Evolutionary conservation across 257 asterid species (phyloP).

Genomic region (Cruciata laevipes): DNA sequence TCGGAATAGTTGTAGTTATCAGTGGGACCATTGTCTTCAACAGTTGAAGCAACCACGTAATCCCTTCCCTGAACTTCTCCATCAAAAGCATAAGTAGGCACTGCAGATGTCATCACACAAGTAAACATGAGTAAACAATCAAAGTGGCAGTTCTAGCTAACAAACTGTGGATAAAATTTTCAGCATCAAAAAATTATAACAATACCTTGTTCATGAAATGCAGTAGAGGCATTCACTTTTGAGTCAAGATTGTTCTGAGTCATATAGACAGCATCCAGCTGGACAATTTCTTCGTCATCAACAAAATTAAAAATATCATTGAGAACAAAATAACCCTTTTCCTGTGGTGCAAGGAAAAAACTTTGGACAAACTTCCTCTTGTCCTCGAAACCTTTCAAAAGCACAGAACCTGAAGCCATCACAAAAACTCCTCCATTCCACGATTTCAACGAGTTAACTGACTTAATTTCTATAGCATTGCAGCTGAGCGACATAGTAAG

Average conservation of each 20-base stretch:
- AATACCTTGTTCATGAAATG: constrained; percentile 66
- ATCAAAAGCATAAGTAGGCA: constrained; percentile 46
- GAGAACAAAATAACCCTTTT: constrained; percentile 77
- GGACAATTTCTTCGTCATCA: constrained; percentile 64
- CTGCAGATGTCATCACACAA: constrained; percentile 33
- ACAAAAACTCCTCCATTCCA: constrained; percentile 91
- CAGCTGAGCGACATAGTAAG: constrained; percentile 70
- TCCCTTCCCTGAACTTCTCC: constrained; percentile 68
- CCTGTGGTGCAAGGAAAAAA: constrained; percentile 96
- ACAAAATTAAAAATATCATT: constrained; percentile 83
- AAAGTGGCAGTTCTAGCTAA: neutral
- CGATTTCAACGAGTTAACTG: constrained; percentile 89
- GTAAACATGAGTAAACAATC: neutral
- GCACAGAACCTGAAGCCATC: constrained; percentile 86
- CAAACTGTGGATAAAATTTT: neutral
- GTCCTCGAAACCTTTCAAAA: constrained; percentile 44
- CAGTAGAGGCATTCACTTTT: constrained; percentile 42
- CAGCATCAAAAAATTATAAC: constrained; percentile 1
- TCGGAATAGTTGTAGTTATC: constrained; percentile 46
- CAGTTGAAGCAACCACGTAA: constrained; percentile 35
- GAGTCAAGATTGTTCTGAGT: constrained; percentile 57
- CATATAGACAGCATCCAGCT: constrained; percentile 57
- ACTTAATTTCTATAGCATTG: constrained; percentile 70
- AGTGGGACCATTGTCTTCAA: constrained; percentile 43
- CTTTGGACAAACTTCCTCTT: constrained; percentile 83